phyloP scores from a whole-genome alignment of 2,329 filamentous ascomycete genomes.

The Exserohilum rostratum region DNA sequence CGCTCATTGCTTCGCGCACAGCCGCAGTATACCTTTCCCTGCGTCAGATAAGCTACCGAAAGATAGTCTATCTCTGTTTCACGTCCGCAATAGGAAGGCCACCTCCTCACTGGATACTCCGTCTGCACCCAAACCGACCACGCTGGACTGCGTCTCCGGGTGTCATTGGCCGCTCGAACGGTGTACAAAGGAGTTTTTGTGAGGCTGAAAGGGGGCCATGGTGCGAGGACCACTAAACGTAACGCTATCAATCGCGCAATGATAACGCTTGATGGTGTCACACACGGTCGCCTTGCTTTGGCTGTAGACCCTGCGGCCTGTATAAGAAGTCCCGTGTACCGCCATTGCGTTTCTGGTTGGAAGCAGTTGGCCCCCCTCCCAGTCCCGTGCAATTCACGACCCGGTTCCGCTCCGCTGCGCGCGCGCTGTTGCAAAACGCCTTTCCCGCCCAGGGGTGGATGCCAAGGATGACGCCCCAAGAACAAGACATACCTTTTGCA shows the following conservation, averaged over 20 bases:
- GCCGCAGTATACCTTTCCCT: conserved; percentile 12
- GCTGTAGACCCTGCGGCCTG: conserved; percentile 3
- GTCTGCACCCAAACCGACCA: conserved; percentile 1
- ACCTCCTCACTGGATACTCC: conserved; percentile 18
- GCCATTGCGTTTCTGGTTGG: neutral
- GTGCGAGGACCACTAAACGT: conserved; percentile 34
- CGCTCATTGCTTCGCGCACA: conserved; percentile 17
- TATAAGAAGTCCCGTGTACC: conserved; percentile 23
- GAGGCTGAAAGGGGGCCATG: conserved; percentile 12
- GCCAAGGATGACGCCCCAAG: conserved; percentile 14
- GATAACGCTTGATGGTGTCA: conserved; percentile 46
- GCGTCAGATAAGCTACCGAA: conserved; percentile 33
- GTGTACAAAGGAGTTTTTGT: conserved; percentile 10
- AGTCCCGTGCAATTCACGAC: neutral
- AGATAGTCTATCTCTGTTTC: conserved; percentile 26
- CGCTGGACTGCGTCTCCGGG: neutral
- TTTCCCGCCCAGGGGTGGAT: conserved; percentile 10
- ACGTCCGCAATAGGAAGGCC: conserved; percentile 44
- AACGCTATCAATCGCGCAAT: conserved; percentile 47
- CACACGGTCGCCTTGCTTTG: conserved; percentile 19
- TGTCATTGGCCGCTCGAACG: conserved; percentile 33
- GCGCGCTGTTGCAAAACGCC: neutral
- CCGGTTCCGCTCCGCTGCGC: conserved; percentile 13
- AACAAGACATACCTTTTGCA: neutral
- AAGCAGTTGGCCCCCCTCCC: neutral